These are phyloP conservation scores for Xylaria sp. DNA, from an alignment of 2,329 filamentous ascomycete species.

Conservation along the genomic window DNA sequence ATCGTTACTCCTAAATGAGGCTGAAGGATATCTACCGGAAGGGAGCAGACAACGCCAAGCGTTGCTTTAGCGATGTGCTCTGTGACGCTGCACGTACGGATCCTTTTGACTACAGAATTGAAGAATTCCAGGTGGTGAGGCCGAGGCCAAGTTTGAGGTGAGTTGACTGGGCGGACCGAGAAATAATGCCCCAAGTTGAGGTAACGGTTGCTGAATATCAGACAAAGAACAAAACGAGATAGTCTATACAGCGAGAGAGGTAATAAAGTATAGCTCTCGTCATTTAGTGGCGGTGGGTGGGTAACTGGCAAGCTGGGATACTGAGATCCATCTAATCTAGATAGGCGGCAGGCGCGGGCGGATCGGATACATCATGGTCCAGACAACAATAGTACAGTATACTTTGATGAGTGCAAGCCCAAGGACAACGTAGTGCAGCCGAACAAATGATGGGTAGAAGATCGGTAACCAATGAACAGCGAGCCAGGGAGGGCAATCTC, in stretches of 20 bases:
- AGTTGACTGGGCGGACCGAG: neutral
- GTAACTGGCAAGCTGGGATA: neutral
- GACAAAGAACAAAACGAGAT: neutral
- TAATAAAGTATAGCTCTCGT: constrained; percentile 4
- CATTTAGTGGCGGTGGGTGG: constrained; percentile 18
- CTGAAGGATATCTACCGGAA: neutral
- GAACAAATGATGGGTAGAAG: constrained; percentile 17
- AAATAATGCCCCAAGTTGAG: neutral
- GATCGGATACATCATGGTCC: constrained; percentile 23
- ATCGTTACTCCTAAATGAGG: neutral
- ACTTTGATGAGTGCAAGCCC: constrained; percentile 8
- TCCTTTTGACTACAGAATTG: neutral
- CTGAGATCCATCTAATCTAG: constrained; percentile 4
- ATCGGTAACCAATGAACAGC: constrained; percentile 19
- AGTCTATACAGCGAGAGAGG: neutral
- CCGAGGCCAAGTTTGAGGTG: neutral
- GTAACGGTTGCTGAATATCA: neutral
- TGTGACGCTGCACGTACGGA: neutral
- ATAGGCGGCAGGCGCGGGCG: constrained; percentile 25
- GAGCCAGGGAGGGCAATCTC: constrained; percentile 10
- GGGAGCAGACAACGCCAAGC: neutral
- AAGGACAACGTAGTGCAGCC: constrained; percentile 13
- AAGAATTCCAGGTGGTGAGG: neutral
- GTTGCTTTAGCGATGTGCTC: neutral
- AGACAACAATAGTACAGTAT: neutral